Evolutionary conservation across 306 rosid species (phyloP).

Genomic region (Casuarina equisetifolia): DNA sequence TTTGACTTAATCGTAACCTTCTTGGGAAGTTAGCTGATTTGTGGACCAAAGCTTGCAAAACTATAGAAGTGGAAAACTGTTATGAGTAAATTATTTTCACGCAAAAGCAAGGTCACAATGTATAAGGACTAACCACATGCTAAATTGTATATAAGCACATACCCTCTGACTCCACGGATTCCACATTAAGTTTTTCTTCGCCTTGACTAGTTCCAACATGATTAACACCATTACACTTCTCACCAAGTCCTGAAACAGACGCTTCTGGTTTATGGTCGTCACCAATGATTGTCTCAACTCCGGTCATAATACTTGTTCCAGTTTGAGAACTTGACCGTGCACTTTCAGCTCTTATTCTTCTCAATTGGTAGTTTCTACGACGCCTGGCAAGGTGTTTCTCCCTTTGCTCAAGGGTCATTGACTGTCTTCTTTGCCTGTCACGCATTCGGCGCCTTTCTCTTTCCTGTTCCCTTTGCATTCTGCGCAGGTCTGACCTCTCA

Average conservation of each 20-base stretch:
- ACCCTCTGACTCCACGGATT: slow-evolving; percentile 31
- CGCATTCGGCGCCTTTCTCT: slow-evolving; percentile 73
- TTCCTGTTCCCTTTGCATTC: slow-evolving; percentile 64
- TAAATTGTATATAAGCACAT: slow-evolving; percentile 11
- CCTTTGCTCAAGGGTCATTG: slow-evolving; percentile 82
- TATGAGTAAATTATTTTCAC: background rate
- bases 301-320: slow-evolving; percentile 26
- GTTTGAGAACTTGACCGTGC: slow-evolving; percentile 20
- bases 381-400: slow-evolving; percentile 84
- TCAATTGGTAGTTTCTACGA: slow-evolving; percentile 71
- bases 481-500: slow-evolving; percentile 42
- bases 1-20: slow-evolving; percentile 50
- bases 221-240: slow-evolving; percentile 6
- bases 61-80: slow-evolving; percentile 19
- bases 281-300: slow-evolving; percentile 37
- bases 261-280: slow-evolving; percentile 32
- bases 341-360: slow-evolving; percentile 66
- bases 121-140: background rate
- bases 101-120: background rate
- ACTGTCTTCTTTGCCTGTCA: slow-evolving; percentile 73
- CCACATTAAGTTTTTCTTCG: slow-evolving; percentile 31
- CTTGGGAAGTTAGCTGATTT: slow-evolving; percentile 24
- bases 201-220: slow-evolving; percentile 30
- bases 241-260: slow-evolving; percentile 22
- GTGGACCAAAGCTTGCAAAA: slow-evolving; percentile 40